Evolutionary conservation across 148 eudicot genomes (phyloP), one percentile per base, ranked within the genome.

Genomic region (Persicaria tinctoria): DNA sequence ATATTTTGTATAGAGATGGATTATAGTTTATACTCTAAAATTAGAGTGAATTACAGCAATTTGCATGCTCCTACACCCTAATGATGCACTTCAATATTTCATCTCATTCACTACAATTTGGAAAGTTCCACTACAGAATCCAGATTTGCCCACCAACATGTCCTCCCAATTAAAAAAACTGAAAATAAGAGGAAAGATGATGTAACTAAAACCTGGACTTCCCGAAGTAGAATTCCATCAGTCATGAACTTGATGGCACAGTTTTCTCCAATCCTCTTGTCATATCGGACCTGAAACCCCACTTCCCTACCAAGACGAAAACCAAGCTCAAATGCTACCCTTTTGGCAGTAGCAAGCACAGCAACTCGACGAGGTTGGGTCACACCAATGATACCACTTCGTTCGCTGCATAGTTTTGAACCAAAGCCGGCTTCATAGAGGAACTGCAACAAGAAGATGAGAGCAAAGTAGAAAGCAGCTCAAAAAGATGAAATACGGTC

Each of bases 281-380:
- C 97, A 90, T 92, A 88, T 81, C 97, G 80, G 76, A 95, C 99
- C 83, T 92, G 99, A 77, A 92, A 95, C 38, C 97, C 99, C 64
- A 95, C 91, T 85, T 92, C 97, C 77, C 86, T 90, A 12, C 99
- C 99, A 44, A 89, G 81, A 77, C 73, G 82, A 81, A 90, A 74
- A 77, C 96, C 94, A 76, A 95, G 93, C 84, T 95, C 99, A 82
- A 68, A 83, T 46, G 97, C 94, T 76, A 95, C 99, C 74, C 99
- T 86, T 82, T 76, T 89, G n/a, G 99, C 96, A 60, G 99, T 92
- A 77, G 94, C 89, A 78, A 95, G 91, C 16, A 95, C 97, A 51
- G 97, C 97, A 75, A 95, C 96, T 81, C 94, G 93, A 41, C 97
- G 97, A 51, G 99, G 99, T 83, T 95, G 99, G 49, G 99, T 92